Evolutionary conservation across 495 filamentous ascomycete species (phyloP), one percentile per base, ranked within the genome.

Genomic region (Penicillium lividum): DNA sequence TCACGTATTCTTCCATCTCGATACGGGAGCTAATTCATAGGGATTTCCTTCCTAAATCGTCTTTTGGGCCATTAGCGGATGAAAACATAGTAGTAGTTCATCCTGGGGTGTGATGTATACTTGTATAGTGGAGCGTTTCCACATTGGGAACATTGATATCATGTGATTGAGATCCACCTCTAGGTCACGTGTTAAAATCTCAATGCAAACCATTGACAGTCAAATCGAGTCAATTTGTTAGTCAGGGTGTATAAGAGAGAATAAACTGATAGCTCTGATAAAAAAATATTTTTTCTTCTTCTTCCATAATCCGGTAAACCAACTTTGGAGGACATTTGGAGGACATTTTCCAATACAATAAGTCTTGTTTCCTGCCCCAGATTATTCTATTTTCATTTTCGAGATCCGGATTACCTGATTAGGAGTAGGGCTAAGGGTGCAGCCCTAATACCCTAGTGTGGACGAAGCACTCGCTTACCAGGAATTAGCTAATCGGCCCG

Each of bases 401-500:
- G 18, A 45, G 38, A 31, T 51, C 13, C 28, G 34, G 56, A 58
- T 53, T 58, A 46, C 58, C 58, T 25, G 29, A 56, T 51, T 22
- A 22, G 53, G 58, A 27, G 13, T 56, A 61, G 58, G 45, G 58
- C 48, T 46, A 33, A 56, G 63, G 63, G 36, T 60, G 53, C 36
- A 66, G 60, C 63, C 63, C 63, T 66, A 66, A 54, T 53, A 60
- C 63, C 63, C 63, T 66, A 66, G 58, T 53, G 56, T 58, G 63
- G 60, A 68, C 63, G 63, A 34, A 40, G 28, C 51, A 58, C 71
- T 78, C 75, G 77, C 76, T 78, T 78, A 78, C 70, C 34, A 67
- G 65, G 70, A 65, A 72, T 80, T 77, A 80, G 72, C 74, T 78
- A 80, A 78, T 73, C 75, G 59, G 64, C 70, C 68, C 63, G 69